Evolutionary conservation across 805 yeast genomes (phyloP), one percentile per base, ranked within the genome.

Genomic region (Cyberlindnera maritima): DNA sequence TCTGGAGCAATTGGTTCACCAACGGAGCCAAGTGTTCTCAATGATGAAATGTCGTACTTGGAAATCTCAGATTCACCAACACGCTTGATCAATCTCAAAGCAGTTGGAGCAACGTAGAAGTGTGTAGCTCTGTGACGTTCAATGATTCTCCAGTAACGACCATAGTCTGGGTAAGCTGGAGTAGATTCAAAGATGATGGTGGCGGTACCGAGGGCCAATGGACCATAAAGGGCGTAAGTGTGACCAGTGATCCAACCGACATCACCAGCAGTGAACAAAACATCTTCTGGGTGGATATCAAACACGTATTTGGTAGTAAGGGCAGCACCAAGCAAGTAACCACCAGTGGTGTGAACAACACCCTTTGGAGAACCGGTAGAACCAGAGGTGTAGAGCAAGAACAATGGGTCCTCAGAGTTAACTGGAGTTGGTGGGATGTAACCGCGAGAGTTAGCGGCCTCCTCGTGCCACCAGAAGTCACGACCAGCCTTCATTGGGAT

Each of bases 181-280:
- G 96, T 87, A 55, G 92, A 91, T 71, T 87, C 95, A 62, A 85
- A 87, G 31, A 87, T 85, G 38, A 87, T 77, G 18, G 94, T 81
- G 28, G 96, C 81, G 47, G 85, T 81, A 64, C 96, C 96, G 57
- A 77, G 74, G 26, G 77, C 65, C 62, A 87, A 72, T 33, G 96
- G 95, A 47, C 95, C 96, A 64, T 87, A 87, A 41, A 86, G 79
- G 17, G 81, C 90, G 60, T 87, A 87, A 11, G 94, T 77, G 69
- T 87, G 96, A 48, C 96, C 96, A 7, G 95, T 87, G 60, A 87
- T 85, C 96, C 96, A 87, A 60, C 96, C 96, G 44, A 87, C 85
- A 69, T 87, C 96, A 63, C 94, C 96, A 26, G 95, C 94, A 15
- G 94, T 86, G 75, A 87, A 87, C 47, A 87, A 73, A 13, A 80